Percentiles rank a stretch among this genome's conserved stretches.
Conservation (phyloP, 495 filamentous ascomycete species). For the Neurospora hispaniola region DNA sequence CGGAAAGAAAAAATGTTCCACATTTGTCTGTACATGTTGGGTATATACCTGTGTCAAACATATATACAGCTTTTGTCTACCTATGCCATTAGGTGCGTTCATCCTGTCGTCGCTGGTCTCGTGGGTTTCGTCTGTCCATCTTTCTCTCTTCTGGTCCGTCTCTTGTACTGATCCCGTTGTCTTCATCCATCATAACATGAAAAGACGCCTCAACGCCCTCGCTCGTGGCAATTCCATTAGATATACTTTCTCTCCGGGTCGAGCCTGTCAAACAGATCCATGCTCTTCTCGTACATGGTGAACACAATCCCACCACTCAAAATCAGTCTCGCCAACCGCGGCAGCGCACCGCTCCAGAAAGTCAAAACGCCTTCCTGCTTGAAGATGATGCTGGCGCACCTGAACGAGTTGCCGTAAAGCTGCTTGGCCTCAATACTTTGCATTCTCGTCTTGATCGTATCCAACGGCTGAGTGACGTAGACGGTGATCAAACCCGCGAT, state of each 20-base stretch:
- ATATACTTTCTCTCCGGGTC: slow-evolving; percentile 85
- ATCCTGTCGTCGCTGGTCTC: not conserved
- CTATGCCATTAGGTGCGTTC: not conserved
- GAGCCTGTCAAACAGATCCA: slow-evolving; percentile 69
- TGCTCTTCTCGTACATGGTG: slow-evolving; percentile 98
- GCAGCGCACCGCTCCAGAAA: slow-evolving; percentile 90
- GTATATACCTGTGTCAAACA: not conserved
- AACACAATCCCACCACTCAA: slow-evolving; percentile 95
- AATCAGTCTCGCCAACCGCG: slow-evolving; percentile 71
- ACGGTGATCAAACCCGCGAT: slow-evolving; percentile 89
- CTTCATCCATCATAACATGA: not conserved
- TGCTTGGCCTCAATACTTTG: slow-evolving; percentile 83
- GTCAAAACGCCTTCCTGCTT: slow-evolving; percentile 82
- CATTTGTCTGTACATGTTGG: not conserved
- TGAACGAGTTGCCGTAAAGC: slow-evolving; percentile 80
- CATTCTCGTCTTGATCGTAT: slow-evolving; percentile 97
- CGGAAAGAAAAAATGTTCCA: not conserved
- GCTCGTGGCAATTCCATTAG: slow-evolving; percentile 23
- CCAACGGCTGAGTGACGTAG: slow-evolving; percentile 81
- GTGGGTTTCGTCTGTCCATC: not conserved
- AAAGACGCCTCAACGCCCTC: slow-evolving; percentile 4
- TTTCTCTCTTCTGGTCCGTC: not conserved
- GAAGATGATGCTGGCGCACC: slow-evolving; percentile 73
- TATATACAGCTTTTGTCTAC: not conserved
- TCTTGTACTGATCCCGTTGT: not conserved